phyloP scores from a whole-genome alignment of 176 grass and related monocot genomes.

The Hyparrhenia diplandra region DNA sequence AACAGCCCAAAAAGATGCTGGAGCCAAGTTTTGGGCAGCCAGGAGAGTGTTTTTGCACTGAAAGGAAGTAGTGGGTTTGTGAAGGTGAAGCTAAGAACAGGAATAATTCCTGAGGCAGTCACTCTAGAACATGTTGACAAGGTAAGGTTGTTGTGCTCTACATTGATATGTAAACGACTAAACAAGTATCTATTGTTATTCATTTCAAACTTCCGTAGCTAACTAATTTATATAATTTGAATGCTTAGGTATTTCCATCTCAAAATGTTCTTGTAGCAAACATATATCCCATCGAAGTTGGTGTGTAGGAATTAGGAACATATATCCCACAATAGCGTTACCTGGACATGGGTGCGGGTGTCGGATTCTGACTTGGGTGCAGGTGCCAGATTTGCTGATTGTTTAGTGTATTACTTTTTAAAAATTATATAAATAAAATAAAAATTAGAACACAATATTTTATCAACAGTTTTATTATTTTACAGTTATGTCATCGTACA shows the following conservation, averaged over 20 bases:
- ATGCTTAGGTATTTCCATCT: neutral
- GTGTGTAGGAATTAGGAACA: neutral
- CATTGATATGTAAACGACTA: neutral
- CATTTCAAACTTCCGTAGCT: neutral
- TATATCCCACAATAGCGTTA: neutral
- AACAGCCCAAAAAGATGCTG: slow-evolving; percentile 71
- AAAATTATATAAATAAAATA: neutral
- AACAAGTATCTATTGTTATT: neutral
- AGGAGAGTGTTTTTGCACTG: slow-evolving; percentile 88
- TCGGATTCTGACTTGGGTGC: neutral
- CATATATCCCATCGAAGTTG: neutral
- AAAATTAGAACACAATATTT: neutral
- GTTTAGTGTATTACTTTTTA: neutral
- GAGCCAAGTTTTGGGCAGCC: slow-evolving; percentile 97
- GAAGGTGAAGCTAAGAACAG: slow-evolving; percentile 65
- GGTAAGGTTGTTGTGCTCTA: slow-evolving; percentile 40
- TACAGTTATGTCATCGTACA: neutral
- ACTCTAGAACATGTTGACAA: slow-evolving; percentile 89
- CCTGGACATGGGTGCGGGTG: neutral
- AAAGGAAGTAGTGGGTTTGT: slow-evolving; percentile 80
- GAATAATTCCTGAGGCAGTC: slow-evolving; percentile 64
- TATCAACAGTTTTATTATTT: neutral
- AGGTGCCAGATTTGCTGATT: neutral
- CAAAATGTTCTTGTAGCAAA: neutral
- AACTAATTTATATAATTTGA: neutral